Conservation (phyloP, 768 basidiomycete genomes). For the Termitomyces sp. region DNA sequence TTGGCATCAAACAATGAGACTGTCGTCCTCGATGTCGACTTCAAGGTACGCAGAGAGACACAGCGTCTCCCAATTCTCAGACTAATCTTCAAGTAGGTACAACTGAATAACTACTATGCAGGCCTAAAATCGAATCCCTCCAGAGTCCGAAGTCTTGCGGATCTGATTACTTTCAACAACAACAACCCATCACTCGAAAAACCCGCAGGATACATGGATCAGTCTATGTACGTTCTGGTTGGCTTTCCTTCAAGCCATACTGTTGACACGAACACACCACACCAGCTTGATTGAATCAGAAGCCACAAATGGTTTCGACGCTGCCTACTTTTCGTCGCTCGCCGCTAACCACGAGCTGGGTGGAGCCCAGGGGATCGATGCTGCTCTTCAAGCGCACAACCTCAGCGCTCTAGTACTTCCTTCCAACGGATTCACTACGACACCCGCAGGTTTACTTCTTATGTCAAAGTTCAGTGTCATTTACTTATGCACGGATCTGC, state of each 20-base stretch:
- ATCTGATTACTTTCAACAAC: conserved; percentile 57
- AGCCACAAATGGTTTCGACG: conserved; percentile 40
- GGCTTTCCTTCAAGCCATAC: not conserved
- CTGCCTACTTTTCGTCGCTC: conserved; percentile 43
- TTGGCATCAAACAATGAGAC: conserved; percentile 50
- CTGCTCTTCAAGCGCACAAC: conserved; percentile 40
- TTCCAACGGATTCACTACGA: conserved; percentile 35
- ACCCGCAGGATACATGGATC: conserved; percentile 36
- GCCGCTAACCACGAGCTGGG: conserved; percentile 46
- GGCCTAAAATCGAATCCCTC: conserved; percentile 51
- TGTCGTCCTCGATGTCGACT: conserved; percentile 52
- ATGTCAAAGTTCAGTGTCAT: not conserved
- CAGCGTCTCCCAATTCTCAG: not conserved
- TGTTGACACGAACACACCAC: not conserved
- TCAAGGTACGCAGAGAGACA: conserved; percentile 43
- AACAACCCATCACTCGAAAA: conserved; percentile 50
- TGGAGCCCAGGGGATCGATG: conserved; percentile 53
- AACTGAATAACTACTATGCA: conserved; percentile 48
- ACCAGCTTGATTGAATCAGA: conserved; percentile 36
- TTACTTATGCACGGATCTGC: conserved; percentile 2
- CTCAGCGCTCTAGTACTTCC: conserved; percentile 57
- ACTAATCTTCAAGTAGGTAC: conserved; percentile 35
- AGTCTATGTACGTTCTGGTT: conserved; percentile 31
- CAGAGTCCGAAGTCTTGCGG: conserved; percentile 53
- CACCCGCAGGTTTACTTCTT: conserved; percentile 33